A percentile compares a stretch with the other conserved stretches of the same genome.
Conservation (phyloP, 148 eudicot species). For the Fagopyrum esculentum region DNA sequence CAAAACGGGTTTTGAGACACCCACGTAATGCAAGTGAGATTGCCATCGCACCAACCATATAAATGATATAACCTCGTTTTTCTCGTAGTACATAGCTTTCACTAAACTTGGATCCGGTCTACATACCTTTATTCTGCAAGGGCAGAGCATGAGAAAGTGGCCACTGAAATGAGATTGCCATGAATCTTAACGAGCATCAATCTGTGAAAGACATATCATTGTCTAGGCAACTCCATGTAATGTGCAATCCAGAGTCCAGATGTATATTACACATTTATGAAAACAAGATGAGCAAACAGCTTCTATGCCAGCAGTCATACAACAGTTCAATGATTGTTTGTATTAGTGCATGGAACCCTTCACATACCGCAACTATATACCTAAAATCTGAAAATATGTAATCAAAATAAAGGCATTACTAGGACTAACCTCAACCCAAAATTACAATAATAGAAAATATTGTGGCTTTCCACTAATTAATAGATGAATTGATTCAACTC, state of each 20-base stretch:
- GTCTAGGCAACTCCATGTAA: neutral
- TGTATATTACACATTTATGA: neutral
- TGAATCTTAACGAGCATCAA: neutral
- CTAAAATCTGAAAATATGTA: neutral
- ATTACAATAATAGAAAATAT: neutral
- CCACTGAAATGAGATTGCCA: neutral
- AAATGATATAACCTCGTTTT: too few relatives aligned
- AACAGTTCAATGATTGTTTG: neutral
- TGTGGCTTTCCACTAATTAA: neutral
- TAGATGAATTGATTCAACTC: neutral
- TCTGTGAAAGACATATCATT: neutral
- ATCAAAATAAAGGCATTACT: slow-evolving; percentile 4
- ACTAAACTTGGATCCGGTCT: too few relatives aligned
- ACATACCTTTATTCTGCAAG: too few relatives aligned
- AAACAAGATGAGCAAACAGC: neutral
- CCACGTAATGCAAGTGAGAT: too few relatives aligned
- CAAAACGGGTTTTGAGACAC: too few relatives aligned
- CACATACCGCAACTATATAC: slow-evolving; percentile 4
- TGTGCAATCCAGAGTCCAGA: neutral
- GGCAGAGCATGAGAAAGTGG: too few relatives aligned
- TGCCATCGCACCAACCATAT: too few relatives aligned
- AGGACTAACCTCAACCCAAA: neutral
- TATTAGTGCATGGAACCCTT: neutral
- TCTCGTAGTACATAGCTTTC: too few relatives aligned
- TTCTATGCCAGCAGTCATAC: slow-evolving; percentile 8